These are phyloP conservation scores for Lathyrus aphaca DNA, from an alignment of 306 rosid species.

Conservation along the genomic window DNA sequence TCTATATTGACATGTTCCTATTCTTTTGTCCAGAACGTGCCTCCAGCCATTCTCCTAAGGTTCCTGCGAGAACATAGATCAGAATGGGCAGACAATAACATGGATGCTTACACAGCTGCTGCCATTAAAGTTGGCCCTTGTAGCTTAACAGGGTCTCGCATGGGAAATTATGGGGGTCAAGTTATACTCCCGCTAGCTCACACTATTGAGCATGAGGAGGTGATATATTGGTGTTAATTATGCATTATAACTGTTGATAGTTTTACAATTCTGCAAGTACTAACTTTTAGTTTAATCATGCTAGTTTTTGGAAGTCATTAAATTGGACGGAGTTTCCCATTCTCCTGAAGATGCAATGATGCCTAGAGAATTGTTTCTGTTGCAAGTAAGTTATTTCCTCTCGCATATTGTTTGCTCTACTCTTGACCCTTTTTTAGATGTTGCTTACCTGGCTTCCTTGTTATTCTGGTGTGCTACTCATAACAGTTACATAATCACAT, in stretches of 20 bases:
- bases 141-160: slow-evolving; percentile 82
- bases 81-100: slow-evolving; percentile 96
- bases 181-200: slow-evolving; percentile 95
- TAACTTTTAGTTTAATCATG: slow-evolving; percentile 17
- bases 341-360: slow-evolving; percentile 81
- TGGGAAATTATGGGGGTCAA: slow-evolving; percentile 93
- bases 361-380: slow-evolving; percentile 89
- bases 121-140: slow-evolving; percentile 97
- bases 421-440: slow-evolving; percentile 18
- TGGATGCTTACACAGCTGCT: slow-evolving; percentile 97
- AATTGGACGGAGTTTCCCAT: slow-evolving; percentile 85
- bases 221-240: slow-evolving; percentile 30
- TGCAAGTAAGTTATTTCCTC: slow-evolving; percentile 66
- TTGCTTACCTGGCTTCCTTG: background rate
- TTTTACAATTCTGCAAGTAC: background rate
- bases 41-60: slow-evolving; percentile 92
- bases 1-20: slow-evolving; percentile 27
- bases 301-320: slow-evolving; percentile 90
- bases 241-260: background rate
- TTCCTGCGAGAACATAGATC: slow-evolving; percentile 96
- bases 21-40: slow-evolving; percentile 70
- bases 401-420: slow-evolving; percentile 8
- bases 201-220: slow-evolving; percentile 97
- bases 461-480: slow-evolving; percentile 5
- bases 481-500: slow-evolving; percentile 24